A percentile compares a stretch with the other conserved stretches of the same genome.
Conservation (phyloP, 2,329 filamentous ascomycete species). For the Talaromyces sp. region DNA sequence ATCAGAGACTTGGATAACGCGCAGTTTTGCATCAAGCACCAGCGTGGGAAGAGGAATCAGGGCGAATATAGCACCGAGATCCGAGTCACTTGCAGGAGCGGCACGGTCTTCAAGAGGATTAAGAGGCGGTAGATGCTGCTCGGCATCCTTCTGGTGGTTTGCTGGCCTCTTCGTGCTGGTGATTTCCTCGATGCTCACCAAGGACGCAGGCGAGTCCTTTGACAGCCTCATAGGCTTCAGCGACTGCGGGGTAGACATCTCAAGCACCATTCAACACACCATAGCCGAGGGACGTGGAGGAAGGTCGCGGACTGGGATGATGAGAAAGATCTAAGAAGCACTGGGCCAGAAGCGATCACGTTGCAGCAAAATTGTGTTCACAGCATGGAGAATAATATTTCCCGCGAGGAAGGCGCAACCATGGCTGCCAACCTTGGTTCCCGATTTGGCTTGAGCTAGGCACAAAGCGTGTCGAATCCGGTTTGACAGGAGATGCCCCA, state of each 20-base stretch:
- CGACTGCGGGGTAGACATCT: background rate
- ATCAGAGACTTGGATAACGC: conserved; percentile 40
- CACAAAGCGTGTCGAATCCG: background rate
- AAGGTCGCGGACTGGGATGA: too few species aligned
- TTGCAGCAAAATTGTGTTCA: background rate
- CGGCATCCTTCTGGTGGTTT: background rate
- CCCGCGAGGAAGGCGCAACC: background rate
- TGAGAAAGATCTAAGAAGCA: too few species aligned
- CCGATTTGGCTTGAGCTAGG: background rate
- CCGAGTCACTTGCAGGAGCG: conserved; percentile 1
- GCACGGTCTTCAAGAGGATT: conserved; percentile 1
- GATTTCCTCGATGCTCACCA: background rate
- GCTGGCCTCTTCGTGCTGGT: background rate
- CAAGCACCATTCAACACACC: background rate
- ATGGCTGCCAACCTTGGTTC: background rate
- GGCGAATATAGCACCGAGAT: conserved; percentile 19
- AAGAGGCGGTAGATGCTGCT: background rate
- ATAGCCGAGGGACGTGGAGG: background rate
- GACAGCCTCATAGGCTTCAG: background rate
- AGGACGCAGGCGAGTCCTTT: background rate
- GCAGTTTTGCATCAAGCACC: conserved; percentile 31
- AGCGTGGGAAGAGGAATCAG: conserved; percentile 32
- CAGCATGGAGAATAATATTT: too few species aligned
- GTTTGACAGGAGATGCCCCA: background rate
- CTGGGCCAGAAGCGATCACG: too few species aligned